Conservation (phyloP, 495 filamentous ascomycete species). For the Paragyromitra xinjiangensis region DNA sequence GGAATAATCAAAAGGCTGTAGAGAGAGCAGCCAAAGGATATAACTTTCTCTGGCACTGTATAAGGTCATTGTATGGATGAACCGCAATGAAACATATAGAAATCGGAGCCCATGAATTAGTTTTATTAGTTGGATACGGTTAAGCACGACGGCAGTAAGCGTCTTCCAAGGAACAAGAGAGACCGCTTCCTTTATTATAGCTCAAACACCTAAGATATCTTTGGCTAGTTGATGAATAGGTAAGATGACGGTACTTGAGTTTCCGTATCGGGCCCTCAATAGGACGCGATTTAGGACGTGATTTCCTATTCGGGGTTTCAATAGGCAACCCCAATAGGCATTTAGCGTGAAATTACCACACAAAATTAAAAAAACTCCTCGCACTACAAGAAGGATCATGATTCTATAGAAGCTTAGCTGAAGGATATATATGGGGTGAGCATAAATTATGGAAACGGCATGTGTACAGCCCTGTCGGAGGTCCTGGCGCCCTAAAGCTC, state of each 20-base stretch:
- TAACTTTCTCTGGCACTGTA: constrained; percentile 3
- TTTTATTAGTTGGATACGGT: constrained; percentile 1
- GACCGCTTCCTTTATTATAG: constrained; percentile 2
- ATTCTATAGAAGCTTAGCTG: neutral
- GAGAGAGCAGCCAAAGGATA: neutral
- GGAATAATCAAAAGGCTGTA: neutral
- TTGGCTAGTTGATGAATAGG: constrained; percentile 14
- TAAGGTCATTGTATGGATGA: neutral
- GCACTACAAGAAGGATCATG: neutral
- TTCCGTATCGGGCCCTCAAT: constrained; percentile 41
- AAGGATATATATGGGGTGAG: neutral
- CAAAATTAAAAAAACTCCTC: neutral
- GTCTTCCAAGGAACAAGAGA: neutral
- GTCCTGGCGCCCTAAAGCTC: neutral
- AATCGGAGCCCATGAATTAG: neutral
- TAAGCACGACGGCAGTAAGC: constrained; percentile 17
- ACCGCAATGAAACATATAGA: neutral
- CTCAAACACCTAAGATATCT: constrained; percentile 1
- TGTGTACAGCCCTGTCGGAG: neutral
- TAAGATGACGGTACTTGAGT: constrained; percentile 4
- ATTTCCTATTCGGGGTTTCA: constrained; percentile 41
- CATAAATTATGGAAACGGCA: constrained; percentile 9
- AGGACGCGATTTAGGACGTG: constrained; percentile 36
- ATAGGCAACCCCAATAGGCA: constrained; percentile 33
- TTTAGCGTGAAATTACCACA: constrained; percentile 30